Conservation (phyloP, 805 yeast species). For the Candida palmyrensis region DNA sequence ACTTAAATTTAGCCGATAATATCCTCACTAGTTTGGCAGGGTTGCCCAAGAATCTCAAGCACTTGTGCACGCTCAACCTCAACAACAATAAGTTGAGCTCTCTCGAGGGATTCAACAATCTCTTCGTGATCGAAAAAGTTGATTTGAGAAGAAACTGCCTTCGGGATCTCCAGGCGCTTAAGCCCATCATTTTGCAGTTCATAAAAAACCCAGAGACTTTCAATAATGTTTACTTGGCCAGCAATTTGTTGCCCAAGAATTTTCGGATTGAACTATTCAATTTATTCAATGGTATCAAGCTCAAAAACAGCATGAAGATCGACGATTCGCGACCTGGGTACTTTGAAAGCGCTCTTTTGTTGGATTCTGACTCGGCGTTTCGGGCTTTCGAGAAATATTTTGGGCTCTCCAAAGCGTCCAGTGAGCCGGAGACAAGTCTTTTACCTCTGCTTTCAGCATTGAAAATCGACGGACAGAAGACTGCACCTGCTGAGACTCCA, state of each 20-base stretch:
- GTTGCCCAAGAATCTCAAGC: conserved; percentile 28
- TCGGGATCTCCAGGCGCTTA: conserved; percentile 23
- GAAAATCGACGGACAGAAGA: too few relatives aligned
- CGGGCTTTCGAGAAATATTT: conserved; percentile 37
- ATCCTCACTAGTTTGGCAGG: conserved; percentile 28
- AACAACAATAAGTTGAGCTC: conserved; percentile 42
- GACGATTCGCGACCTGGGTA: conserved; percentile 62
- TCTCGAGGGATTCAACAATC: conserved; percentile 41
- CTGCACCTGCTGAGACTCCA: conserved; percentile 2
- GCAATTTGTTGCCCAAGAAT: conserved; percentile 40
- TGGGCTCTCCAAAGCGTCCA: conserved; percentile 6
- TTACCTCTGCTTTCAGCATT: too few relatives aligned
- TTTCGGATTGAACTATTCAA: conserved; percentile 53
- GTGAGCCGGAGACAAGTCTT: too few relatives aligned
- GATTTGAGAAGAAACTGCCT: conserved; percentile 49
- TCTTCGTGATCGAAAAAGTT: conserved; percentile 41
- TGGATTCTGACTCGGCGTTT: conserved; percentile 46
- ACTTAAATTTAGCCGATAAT: conserved; percentile 40
- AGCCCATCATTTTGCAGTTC: conserved; percentile 32
- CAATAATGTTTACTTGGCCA: conserved; percentile 35
- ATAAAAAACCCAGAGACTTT: conserved; percentile 26
- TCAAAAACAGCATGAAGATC: conserved; percentile 42
- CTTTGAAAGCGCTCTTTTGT: conserved; percentile 50
- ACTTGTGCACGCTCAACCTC: conserved; percentile 43
- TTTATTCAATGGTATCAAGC: conserved; percentile 48